These are phyloP conservation scores for Pseudopithomyces maydicus DNA, from an alignment of 2,329 filamentous ascomycete genomes.

Conservation along the genomic window DNA sequence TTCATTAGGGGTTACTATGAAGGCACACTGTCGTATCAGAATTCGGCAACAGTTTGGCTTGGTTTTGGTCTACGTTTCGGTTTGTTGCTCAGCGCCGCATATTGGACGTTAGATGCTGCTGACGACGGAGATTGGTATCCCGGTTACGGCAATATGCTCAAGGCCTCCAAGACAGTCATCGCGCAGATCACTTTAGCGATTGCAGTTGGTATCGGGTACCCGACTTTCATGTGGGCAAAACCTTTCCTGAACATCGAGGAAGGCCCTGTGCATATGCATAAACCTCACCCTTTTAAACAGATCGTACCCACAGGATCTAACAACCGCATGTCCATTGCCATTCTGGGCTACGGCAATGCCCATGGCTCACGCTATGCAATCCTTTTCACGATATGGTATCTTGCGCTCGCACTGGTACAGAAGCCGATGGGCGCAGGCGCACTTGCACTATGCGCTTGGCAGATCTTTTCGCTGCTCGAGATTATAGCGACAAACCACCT, in stretches of 20 bases:
- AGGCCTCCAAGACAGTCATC: conserved; percentile 74
- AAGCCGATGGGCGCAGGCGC: conserved; percentile 94
- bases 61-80: conserved; percentile 77
- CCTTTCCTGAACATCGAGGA: conserved; percentile 77
- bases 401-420: conserved; percentile 78
- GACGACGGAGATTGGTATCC: conserved; percentile 84
- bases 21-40: conserved; percentile 85
- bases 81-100: conserved; percentile 75
- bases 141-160: conserved; percentile 59
- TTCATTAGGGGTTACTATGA: conserved; percentile 80
- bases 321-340: conserved; percentile 62
- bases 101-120: conserved; percentile 89
- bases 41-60: conserved; percentile 83
- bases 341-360: conserved; percentile 91
- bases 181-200: conserved; percentile 82
- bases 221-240: conserved; percentile 83
- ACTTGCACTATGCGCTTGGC: conserved; percentile 81
- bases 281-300: conserved; percentile 32
- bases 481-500: conserved; percentile 66
- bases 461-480: conserved; percentile 77
- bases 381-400: conserved; percentile 76
- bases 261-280: conserved; percentile 24
- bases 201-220: conserved; percentile 80
- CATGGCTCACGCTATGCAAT: conserved; percentile 89
- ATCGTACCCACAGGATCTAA: conserved; percentile 41